Evolutionary conservation across 2,329 filamentous ascomycete genomes (phyloP).

Genomic region (Lanzia echinophila): DNA sequence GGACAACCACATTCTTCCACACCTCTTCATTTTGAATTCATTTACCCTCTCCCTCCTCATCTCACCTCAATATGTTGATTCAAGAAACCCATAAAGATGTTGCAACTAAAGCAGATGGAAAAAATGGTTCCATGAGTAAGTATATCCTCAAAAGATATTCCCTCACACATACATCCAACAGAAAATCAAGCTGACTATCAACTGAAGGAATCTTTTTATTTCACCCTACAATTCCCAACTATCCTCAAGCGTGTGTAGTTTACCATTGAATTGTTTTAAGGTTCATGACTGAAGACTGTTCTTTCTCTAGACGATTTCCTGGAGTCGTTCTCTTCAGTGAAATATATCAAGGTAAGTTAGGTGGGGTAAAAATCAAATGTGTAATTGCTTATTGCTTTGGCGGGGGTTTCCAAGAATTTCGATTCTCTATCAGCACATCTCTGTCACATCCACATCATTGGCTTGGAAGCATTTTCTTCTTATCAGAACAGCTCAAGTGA

Average conservation of each 20-base stretch:
- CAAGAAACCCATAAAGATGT: conserved; percentile 54
- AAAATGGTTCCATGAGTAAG: conserved; percentile 46
- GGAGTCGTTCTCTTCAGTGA: conserved; percentile 86
- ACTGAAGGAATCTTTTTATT: conserved; percentile 76
- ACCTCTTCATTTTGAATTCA: not conserved
- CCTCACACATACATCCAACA: not conserved
- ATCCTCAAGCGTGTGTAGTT: conserved; percentile 67
- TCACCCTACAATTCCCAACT: conserved; percentile 76
- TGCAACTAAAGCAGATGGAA: conserved; percentile 49
- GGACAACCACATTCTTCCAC: not conserved
- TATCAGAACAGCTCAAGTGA: not conserved
- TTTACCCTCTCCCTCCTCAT: not conserved
- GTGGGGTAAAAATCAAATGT: conserved; percentile 1
- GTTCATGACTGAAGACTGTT: conserved; percentile 10
- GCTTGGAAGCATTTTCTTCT: not conserved
- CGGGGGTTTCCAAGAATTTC: not conserved
- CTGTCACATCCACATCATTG: not conserved
- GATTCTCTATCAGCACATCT: too few relatives aligned
- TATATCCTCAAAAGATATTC: too few relatives aligned
- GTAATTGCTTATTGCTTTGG: not conserved
- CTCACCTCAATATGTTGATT: conserved; percentile 45
- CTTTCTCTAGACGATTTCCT: conserved; percentile 56
- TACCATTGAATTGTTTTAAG: not conserved
- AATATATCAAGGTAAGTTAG: conserved; percentile 76
- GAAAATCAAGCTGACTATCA: not conserved